These are phyloP conservation scores for Cyberlindnera amylophila DNA, from an alignment of 805 yeast species.

Conservation along the genomic window DNA sequence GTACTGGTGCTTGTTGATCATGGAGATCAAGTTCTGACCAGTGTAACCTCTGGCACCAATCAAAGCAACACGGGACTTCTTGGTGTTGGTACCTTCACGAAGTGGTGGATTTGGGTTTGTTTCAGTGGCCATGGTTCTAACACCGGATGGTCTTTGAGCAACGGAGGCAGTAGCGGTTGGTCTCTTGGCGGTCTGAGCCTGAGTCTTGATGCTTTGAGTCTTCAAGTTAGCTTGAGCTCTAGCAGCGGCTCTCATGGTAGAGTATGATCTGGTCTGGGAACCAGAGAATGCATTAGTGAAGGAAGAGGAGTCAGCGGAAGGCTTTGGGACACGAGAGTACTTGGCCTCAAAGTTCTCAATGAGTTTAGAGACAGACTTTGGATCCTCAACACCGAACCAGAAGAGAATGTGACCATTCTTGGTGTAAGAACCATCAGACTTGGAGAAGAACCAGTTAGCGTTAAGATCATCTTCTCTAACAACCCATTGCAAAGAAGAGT, in stretches of 20 bases:
- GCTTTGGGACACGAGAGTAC: slow-evolving; percentile 30
- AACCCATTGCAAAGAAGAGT: slow-evolving; percentile 75
- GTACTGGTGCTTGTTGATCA: slow-evolving; percentile 84
- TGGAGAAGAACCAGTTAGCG: slow-evolving; percentile 85
- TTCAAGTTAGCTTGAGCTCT: slow-evolving; percentile 2
- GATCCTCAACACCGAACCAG: slow-evolving; percentile 85
- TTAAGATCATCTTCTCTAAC: slow-evolving; percentile 88
- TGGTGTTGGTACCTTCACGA: slow-evolving; percentile 56
- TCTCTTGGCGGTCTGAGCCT: slow-evolving; percentile 23
- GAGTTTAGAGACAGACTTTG: slow-evolving; percentile 57
- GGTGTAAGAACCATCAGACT: slow-evolving; percentile 90
- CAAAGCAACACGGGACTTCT: slow-evolving; percentile 74
- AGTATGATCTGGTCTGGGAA: slow-evolving; percentile 49
- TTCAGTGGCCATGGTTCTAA: slow-evolving; percentile 33
- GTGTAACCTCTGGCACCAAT: slow-evolving; percentile 99
- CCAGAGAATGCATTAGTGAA: slow-evolving; percentile 33
- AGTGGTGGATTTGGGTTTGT: slow-evolving; percentile 72
- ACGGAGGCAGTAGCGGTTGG: slow-evolving; percentile 21
- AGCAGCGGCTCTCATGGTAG: slow-evolving; percentile 33
- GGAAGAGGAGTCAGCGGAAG: slow-evolving; percentile 29
- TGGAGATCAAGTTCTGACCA: slow-evolving; percentile 85
- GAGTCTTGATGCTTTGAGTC: slow-evolving; percentile 1
- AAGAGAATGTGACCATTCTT: slow-evolving; percentile 86
- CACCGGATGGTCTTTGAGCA: slow-evolving; percentile 23
- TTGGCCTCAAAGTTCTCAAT: slow-evolving; percentile 50